Conservation (phyloP, 805 yeast species). For the Diddensiella caesifluorescens region DNA sequence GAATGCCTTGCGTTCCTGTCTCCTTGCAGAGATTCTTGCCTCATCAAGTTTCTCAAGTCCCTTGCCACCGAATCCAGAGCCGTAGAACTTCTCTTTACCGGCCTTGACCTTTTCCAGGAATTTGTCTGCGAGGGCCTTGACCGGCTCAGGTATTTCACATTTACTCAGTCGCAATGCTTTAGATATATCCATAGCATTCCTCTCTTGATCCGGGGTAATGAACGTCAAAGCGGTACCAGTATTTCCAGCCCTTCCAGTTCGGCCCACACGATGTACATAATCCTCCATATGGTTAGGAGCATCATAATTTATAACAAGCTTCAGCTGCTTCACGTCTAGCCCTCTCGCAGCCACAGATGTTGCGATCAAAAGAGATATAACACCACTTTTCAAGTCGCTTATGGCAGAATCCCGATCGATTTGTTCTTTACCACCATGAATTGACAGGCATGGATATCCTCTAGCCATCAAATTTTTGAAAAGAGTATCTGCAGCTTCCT, state of each 20-base stretch:
- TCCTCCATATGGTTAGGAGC: constrained; percentile 89
- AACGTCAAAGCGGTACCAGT: constrained; percentile 74
- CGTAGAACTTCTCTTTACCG: constrained; percentile 55
- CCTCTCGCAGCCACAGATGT: constrained; percentile 96
- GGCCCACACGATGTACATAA: constrained; percentile 91
- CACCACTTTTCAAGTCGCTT: constrained; percentile 58
- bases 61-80: constrained; percentile 88
- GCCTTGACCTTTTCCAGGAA: constrained; percentile 57
- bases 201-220: constrained; percentile 54
- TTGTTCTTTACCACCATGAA: constrained; percentile 93
- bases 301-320: constrained; percentile 75
- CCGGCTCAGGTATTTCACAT: constrained; percentile 46
- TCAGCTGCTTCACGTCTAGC: constrained; percentile 80
- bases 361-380: constrained; percentile 63
- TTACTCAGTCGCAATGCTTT: constrained; percentile 61
- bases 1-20: constrained; percentile 45
- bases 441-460: constrained; percentile 56
- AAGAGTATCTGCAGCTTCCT: constrained; percentile 74
- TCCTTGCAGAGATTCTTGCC: constrained; percentile 46
- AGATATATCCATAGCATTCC: constrained; percentile 62
- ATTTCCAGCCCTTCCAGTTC: constrained; percentile 90
- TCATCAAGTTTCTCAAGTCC: constrained; percentile 78
- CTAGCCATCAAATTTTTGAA: constrained; percentile 46
- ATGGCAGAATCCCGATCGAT: constrained; percentile 73
- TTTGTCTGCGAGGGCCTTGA: constrained; percentile 45